Percentiles rank a stretch among this genome's conserved stretches.
Conservation (phyloP, 2,329 filamentous ascomycete genomes). For the Fusarium sublunatum region DNA sequence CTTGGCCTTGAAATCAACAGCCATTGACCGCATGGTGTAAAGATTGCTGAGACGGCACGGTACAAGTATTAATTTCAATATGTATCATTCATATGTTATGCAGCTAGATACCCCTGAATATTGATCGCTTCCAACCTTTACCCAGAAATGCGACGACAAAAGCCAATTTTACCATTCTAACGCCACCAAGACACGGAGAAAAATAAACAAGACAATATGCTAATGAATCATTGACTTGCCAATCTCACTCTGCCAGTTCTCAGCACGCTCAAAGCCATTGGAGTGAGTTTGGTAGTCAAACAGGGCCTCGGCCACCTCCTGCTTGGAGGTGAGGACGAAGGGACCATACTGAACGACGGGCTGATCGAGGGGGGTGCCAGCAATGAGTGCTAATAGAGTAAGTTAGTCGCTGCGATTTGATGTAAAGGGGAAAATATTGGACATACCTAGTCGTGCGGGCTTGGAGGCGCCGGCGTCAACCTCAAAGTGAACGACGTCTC, state of each 20-base stretch:
- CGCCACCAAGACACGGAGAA: slow-evolving; percentile 15
- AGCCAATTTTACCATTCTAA: slow-evolving; percentile 22
- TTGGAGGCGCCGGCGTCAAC: slow-evolving; percentile 74
- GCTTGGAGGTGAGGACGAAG: slow-evolving; percentile 79
- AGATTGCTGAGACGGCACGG: not conserved
- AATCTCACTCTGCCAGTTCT: slow-evolving; percentile 87
- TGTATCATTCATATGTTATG: not conserved
- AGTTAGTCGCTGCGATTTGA: not conserved
- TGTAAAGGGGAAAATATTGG: not conserved
- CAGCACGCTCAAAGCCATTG: slow-evolving; percentile 84
- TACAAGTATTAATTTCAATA: not conserved
- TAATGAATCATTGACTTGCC: slow-evolving; percentile 75
- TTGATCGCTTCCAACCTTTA: slow-evolving; percentile 11
- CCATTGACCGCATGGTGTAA: not conserved
- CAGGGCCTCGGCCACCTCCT: slow-evolving; percentile 81
- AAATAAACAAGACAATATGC: not conserved
- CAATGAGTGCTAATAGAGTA: slow-evolving; percentile 69
- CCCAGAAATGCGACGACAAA: not conserved
- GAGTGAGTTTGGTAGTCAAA: slow-evolving; percentile 77
- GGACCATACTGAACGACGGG: slow-evolving; percentile 86
- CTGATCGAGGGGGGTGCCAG: slow-evolving; percentile 83
- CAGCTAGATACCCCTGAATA: not conserved
- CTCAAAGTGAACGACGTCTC: slow-evolving; percentile 78
- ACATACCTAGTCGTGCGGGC: slow-evolving; percentile 61
- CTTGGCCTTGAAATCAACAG: not conserved